Evolutionary conservation across 441 rosid genomes (phyloP).

Genomic region (Sinapis alba): DNA sequence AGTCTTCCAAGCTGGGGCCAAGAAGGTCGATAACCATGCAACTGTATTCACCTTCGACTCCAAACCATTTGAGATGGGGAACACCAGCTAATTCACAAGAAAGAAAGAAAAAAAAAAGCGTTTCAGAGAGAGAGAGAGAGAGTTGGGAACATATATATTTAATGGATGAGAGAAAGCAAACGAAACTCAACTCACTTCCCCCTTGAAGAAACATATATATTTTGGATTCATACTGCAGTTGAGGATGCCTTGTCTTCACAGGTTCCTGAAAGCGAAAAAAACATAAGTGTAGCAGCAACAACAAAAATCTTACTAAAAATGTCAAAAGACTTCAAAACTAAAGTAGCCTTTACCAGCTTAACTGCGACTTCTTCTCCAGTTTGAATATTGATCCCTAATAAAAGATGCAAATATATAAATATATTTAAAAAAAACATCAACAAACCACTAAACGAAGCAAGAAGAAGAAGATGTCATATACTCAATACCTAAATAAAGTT

Average conservation of each 20-base stretch:
- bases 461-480: not conserved
- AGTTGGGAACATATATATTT: too few species aligned
- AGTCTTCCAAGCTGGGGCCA: conserved; percentile 77
- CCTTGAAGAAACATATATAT: conserved; percentile 77
- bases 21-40: conserved; percentile 81
- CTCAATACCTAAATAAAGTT: conserved; percentile 60
- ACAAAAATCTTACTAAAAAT: not conserved
- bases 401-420: not conserved
- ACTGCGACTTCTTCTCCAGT: conserved; percentile 77
- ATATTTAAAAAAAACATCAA: not conserved
- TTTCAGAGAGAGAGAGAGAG: too few species aligned
- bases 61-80: conserved; percentile 80
- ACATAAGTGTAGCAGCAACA: not conserved
- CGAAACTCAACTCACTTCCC: conserved; percentile 54
- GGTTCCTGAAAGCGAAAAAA: conserved; percentile 19
- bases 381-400: conserved; percentile 59
- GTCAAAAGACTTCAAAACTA: not conserved
- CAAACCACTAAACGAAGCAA: conserved; percentile 4
- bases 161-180: not conserved
- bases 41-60: conserved; percentile 67
- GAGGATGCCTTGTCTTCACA: conserved; percentile 74
- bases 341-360: conserved; percentile 51
- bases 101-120: not conserved
- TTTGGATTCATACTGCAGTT: conserved; percentile 76
- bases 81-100: conserved; percentile 50